Conservation (phyloP, 352 stramenopile genomes). For the Globisporangium cystogenes region DNA sequence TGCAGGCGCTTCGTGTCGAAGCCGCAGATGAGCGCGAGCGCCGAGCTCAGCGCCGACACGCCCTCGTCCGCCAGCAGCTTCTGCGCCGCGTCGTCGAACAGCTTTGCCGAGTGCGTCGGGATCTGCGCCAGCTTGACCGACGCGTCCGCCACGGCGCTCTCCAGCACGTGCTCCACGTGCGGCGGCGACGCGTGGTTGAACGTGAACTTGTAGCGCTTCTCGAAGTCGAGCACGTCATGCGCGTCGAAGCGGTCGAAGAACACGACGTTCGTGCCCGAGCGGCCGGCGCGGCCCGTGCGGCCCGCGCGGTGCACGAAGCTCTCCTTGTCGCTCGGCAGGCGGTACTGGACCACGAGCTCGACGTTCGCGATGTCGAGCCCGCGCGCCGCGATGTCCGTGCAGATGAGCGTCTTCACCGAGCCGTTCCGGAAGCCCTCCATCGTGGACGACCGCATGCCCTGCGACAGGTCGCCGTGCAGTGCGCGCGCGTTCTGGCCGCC, state of each 20-base stretch:
- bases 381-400: conserved; percentile 88
- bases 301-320: conserved; percentile 93
- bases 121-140: conserved; percentile 45
- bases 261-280: conserved; percentile 81
- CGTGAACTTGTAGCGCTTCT: conserved; percentile 73
- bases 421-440: conserved; percentile 95
- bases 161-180: conserved; percentile 57
- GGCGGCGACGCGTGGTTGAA: conserved; percentile 56
- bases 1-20: conserved; percentile 68
- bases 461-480: conserved; percentile 74
- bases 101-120: conserved; percentile 27
- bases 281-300: conserved; percentile 84
- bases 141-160: conserved; percentile 42
- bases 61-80: conserved; percentile 56
- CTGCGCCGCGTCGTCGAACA: conserved; percentile 59
- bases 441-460: conserved; percentile 91
- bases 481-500: conserved; percentile 45
- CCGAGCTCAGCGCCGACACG: conserved; percentile 46
- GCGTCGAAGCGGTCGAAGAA: conserved; percentile 72
- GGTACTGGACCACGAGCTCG: conserved; percentile 92
- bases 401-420: conserved; percentile 90
- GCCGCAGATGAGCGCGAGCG: conserved; percentile 66
- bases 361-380: conserved; percentile 89
- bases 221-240: conserved; percentile 66
- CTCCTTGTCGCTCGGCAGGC: conserved; percentile 91